Evolutionary conservation across 257 asterid genomes (phyloP), one percentile per base, ranked within the genome.

Genomic region (Parsonsia alboflavescens): DNA sequence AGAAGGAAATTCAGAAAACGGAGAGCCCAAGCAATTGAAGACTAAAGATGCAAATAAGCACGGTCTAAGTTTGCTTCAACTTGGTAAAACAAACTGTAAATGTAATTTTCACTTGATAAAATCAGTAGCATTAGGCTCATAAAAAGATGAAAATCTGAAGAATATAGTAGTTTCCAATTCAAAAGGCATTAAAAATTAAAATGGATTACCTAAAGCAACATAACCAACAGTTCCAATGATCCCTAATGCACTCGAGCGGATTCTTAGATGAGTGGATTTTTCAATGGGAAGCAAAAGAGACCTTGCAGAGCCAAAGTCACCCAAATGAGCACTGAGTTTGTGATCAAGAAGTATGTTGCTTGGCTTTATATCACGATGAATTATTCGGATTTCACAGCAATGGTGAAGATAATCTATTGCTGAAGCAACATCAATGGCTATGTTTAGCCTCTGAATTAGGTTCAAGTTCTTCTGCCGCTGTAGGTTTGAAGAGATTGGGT

Each of bases 271-370:
- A 19, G 36, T 41, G 13, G 33, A 16, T 41, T 24, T 19, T 7
- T 66, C 71, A 66, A 66, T 41, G n/a, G 72, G 72, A 44, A n/a
- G 72, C 21, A 44, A 67, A 39, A 75, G 64, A 71, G 79, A 81
- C 76, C 66, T 81, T 7, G 80, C 80, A 19, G 78, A 67, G 48
- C 84, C 84, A 77, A 81, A 81, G 53, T 74, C 84, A 58, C 82
- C 75, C 53, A 81, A 77, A 56, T 77, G 82, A 77, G 79, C 82
- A 26, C 72, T 39, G 30, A 77, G 63, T 10, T 77, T 77, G 17
- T 69, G 66, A 26, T 81, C 82, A 72, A 81, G 61, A 52, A 81
- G 82, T 5, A 81, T 64, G 72, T 81, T 81, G 57, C 81, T 81
- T 73, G 79, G 82, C 53, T 81, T 81, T 46, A 81, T 33, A 68